Evolutionary conservation across 805 yeast species (phyloP), one percentile per base, ranked within the genome.

Genomic region (Schwanniomyces polymorphus): DNA sequence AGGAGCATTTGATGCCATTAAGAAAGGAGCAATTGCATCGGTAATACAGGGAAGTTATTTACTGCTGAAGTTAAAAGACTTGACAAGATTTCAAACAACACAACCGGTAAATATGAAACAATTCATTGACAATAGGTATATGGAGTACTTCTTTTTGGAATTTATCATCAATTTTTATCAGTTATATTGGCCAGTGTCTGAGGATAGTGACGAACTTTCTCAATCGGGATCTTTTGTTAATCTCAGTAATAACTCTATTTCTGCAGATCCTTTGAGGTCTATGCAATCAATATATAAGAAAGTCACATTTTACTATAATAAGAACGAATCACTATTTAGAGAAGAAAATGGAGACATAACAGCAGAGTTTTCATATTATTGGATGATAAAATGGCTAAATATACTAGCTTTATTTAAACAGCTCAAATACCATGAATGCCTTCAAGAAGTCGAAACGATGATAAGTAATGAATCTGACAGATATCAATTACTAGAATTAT

Each of bases 131-230:
- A 68, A 65, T 52, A 44, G 54, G 27, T 65, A 54, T 51, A 47
- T 68, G 27, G 71, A 70, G 52, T 61, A 55, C 42, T 51, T 59
- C 26, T 63, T 65, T 42, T 58, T 56, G 43, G 70, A 65, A 41
- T 58, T 57, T 27, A 42, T 57, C 4, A 48, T 57, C 11, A 47
- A 53, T 8, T 43, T 65, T 1, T 60, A 55, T 49, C 58, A 56
- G 25, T 53, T 44, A 45, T 41, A 59, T 12, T 61, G 67, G 63
- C 61, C 59, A 40, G 51, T 58, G 7, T 42, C 37, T 26, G 48
- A 42, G 17, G 45, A 41, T 21, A 31, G 5, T 5, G 35, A 31
- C 3, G 35, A 31, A 1, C 18, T 8, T 3, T 14, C 21, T 7
- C 35, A 31, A 31, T 31, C 35, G 11, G 14, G 21, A 6, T 31